phyloP scores from a whole-genome alignment of 176 grass and related monocot genomes.

The Triticum dicoccoides region DNA sequence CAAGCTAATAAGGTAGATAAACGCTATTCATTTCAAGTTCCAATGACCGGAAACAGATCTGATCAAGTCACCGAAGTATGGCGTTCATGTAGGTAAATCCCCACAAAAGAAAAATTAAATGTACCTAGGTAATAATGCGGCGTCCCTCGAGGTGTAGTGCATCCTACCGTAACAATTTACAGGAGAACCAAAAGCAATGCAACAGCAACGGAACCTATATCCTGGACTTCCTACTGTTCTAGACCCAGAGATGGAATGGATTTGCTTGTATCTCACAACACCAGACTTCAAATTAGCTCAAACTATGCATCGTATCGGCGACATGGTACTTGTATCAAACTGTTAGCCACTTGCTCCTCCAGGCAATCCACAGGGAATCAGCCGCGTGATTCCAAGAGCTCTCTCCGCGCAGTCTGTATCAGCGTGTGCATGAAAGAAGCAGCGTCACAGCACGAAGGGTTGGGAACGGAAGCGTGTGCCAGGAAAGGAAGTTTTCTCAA shows the following conservation, averaged over 20 bases:
- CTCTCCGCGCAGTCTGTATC: slow-evolving; percentile 75
- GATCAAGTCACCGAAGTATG: neutral
- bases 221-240: slow-evolving; percentile 11
- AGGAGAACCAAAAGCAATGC: neutral
- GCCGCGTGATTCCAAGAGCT: slow-evolving; percentile 56
- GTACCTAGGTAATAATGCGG: neutral
- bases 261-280: neutral
- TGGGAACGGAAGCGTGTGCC: slow-evolving; percentile 67
- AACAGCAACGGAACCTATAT: neutral
- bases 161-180: slow-evolving; percentile 15
- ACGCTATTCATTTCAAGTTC: neutral
- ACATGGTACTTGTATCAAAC: slow-evolving; percentile 1
- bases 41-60: neutral
- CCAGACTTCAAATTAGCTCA: neutral
- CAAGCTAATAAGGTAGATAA: neutral
- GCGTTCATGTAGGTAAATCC: neutral
- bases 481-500: slow-evolving; percentile 97
- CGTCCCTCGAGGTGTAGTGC: neutral
- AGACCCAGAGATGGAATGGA: neutral
- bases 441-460: slow-evolving; percentile 51
- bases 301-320: neutral
- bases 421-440: slow-evolving; percentile 55
- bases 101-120: neutral
- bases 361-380: slow-evolving; percentile 30
- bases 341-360: slow-evolving; percentile 5